A percentile compares a stretch with the other conserved stretches of the same genome.
These are phyloP conservation scores for Trichothecium roseum DNA, from an alignment of 2,329 filamentous ascomycete genomes.

Conservation along the genomic window DNA sequence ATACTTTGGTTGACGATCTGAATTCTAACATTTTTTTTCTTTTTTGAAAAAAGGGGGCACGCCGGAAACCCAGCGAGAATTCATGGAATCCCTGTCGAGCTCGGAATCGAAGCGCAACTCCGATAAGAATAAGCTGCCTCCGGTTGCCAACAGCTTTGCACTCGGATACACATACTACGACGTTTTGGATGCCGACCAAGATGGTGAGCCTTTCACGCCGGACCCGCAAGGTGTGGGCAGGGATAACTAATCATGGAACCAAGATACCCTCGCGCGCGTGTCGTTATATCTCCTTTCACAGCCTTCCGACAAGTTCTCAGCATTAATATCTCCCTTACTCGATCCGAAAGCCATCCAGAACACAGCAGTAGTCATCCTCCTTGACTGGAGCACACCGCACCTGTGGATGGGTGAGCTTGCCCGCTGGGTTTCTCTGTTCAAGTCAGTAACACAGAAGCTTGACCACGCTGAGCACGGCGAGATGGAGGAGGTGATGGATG, in stretches of 20 bases:
- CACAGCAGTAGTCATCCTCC: constrained; percentile 79
- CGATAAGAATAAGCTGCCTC: constrained; percentile 55
- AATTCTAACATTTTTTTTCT: neutral
- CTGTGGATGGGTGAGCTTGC: constrained; percentile 81
- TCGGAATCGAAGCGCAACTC: constrained; percentile 41
- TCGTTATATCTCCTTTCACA: constrained; percentile 84
- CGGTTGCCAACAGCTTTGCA: constrained; percentile 84
- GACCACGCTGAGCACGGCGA: constrained; percentile 67
- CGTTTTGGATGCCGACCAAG: constrained; percentile 85
- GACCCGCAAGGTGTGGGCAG: too few species aligned
- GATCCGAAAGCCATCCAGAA: constrained; percentile 76
- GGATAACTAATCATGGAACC: neutral
- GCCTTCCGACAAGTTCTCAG: constrained; percentile 71
- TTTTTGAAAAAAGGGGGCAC: constrained; percentile 55
- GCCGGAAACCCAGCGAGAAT: constrained; percentile 74
- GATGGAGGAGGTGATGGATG: constrained; percentile 76
- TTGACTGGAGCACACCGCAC: constrained; percentile 94
- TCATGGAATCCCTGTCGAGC: constrained; percentile 56
- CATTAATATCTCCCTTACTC: constrained; percentile 73
- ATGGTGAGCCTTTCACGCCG: constrained; percentile 65
- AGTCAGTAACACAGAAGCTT: constrained; percentile 63
- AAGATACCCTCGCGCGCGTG: constrained; percentile 81
- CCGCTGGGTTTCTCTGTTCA: constrained; percentile 80
- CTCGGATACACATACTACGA: constrained; percentile 93
- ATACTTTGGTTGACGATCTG: neutral